Conservation (phyloP, 1,139 yeast genomes). For the Lodderomyces metapsilosis region DNA sequence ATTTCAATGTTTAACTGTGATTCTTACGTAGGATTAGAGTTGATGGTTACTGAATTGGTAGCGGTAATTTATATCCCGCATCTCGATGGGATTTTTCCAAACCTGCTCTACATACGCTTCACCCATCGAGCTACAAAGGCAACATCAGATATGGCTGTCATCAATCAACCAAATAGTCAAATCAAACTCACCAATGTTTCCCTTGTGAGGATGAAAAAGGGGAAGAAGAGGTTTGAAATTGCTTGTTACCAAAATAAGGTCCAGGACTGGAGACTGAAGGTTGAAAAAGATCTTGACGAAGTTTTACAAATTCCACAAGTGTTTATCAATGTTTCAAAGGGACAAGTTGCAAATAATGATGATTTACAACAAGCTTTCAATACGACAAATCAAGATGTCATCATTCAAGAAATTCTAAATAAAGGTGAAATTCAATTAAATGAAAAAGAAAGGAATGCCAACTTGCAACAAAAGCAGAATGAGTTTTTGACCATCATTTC, state of each 20-base stretch:
- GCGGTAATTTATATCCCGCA: too few species aligned
- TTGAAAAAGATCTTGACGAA: constrained; percentile 92
- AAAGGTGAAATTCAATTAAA: constrained; percentile 94
- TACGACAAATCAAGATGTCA: constrained; percentile 68
- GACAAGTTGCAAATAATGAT: constrained; percentile 88
- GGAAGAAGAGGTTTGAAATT: constrained; percentile 86
- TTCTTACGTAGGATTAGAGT: too few species aligned
- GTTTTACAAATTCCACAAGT: constrained; percentile 96
- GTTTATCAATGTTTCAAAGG: constrained; percentile 89
- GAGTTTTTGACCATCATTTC: constrained; percentile 83
- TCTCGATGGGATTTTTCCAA: not conserved
- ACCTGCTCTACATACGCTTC: not conserved
- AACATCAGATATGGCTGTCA: constrained; percentile 46
- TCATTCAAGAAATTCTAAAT: constrained; percentile 74
- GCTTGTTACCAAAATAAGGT: constrained; percentile 98
- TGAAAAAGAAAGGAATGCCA: constrained; percentile 86
- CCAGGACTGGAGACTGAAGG: constrained; percentile 88
- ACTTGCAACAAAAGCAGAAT: constrained; percentile 71
- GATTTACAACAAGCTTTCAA: constrained; percentile 76
- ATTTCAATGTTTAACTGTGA: too few species aligned
- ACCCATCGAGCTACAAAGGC: too few species aligned
- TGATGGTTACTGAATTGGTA: too few species aligned
- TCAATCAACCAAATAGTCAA: constrained; percentile 86
- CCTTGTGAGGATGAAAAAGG: constrained; percentile 84
- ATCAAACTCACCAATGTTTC: constrained; percentile 93